Evolutionary conservation across 208 protist genomes (phyloP), one percentile per base, ranked within the genome.

Genomic region (Phytomonas serpens): DNA sequence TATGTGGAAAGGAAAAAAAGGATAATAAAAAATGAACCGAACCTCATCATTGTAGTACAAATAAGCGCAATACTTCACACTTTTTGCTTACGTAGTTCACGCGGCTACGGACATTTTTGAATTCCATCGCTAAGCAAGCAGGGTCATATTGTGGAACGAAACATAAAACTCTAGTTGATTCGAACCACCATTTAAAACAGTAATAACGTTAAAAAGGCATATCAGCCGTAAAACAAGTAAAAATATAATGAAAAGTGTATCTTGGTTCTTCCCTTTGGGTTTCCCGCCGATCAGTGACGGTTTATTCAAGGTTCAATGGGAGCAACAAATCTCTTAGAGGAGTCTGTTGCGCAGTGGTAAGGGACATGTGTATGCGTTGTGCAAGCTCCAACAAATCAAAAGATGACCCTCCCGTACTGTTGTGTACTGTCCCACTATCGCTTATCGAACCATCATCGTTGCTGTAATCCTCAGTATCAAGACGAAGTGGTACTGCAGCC

Each of bases 341-440:
- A 9, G 23, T 27, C 47, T 27, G 19, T 23, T 6, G 47, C 19
- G 47, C 47, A 27, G 47, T 19, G 5, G 47, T 1, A 27, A 19
- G 47, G 2, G 47, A 57, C 4, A 19, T 27, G 6, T 57, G 47
- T 23, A 57, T 57, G 47, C 47, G 47, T 19, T 57, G 47, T 23
- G 47, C 47, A 23, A 57, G 47, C 47, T 57, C 47, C 19, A 57
- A 57, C 47, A 57, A 57, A 27, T 57, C 47, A 57, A 57, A 57
- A 16, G 47, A 27, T 57, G 47, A 57, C 47, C 47, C 47, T 57
- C 47, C 47, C 27, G 47, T 27, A 23, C 19, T 19, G 47, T 4
- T 27, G 16, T 57, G 5, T 19, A 27, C 16, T 27, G 47, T 23
- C 23, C 47, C 47, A 27, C 47, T 27, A 57, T 57, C 47, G 16